Evolutionary conservation across 306 rosid species (phyloP), one percentile per base, ranked within the genome.

Genomic region (Trichosanthes cucumerina): DNA sequence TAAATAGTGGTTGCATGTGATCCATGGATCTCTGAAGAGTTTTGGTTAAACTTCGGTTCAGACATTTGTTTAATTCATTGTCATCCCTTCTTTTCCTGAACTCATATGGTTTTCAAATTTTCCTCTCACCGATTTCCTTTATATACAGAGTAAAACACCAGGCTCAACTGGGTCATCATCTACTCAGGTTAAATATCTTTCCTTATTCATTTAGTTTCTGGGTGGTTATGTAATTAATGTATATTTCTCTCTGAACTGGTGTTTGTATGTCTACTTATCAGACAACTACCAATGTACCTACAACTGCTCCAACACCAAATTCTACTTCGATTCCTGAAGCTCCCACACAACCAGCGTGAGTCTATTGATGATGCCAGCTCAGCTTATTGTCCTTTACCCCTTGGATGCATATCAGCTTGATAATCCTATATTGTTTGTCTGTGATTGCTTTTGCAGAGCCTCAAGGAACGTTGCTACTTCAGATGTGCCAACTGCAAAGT

Each of bases 131-230:
- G 34, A 38, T 23, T 43, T 70, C 19, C 80, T 41, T 82, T 57
- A 81, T 57, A 81, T 78, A 46, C 91, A 94, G 97, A 87, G 86
- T 83, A 94, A 92, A 89, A 81, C 89, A 31, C 28, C 78, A 54
- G 89, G 89, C 76, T 83, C 96, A 23, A 50, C 23, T 71, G 96
- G 96, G 65, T 72, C 92, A 57, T 90, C 98, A 75, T 90, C 95
- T 9, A 56, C 86, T 80, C 98, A 90, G 95, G 96, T 90, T 84
- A 74, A 76, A n/a, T 71, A 26, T 63, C 5, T 64, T 63, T 79
- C 50, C 66, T 64, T 41, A 66, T 60, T 68, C 50, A 39, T 21
- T 78, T 78, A 52, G 7, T 82, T 14, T 77, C 54, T 68, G 47
- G 31, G 56, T 50, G 58, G 43, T 63, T 71, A 57, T 54, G 38